Evolutionary conservation across 2,329 filamentous ascomycete species (phyloP).

Genomic region (Simplicillium sp.): DNA sequence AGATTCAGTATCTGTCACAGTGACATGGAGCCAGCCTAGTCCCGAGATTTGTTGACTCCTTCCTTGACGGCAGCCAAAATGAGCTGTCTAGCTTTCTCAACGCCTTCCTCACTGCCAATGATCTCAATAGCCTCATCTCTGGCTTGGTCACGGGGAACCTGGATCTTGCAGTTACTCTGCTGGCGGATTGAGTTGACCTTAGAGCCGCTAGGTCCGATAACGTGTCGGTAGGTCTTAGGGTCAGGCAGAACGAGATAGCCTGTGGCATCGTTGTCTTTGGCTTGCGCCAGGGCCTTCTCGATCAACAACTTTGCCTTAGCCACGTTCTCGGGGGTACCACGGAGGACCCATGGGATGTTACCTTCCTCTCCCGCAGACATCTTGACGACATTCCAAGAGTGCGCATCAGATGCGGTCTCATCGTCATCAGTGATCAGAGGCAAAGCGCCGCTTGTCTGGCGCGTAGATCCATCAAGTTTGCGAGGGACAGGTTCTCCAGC

Average conservation of each 20-base stretch:
- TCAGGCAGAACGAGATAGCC: constrained; percentile 89
- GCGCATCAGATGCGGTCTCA: constrained; percentile 50
- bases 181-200: constrained; percentile 91
- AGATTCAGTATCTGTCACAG: too few species aligned
- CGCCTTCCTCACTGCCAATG: constrained; percentile 65
- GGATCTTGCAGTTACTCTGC: constrained; percentile 87
- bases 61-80: constrained; percentile 76
- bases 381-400: constrained; percentile 80
- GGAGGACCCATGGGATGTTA: constrained; percentile 83
- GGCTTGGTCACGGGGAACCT: constrained; percentile 75
- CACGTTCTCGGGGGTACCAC: constrained; percentile 67
- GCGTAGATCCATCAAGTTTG: constrained; percentile 48
- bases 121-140: constrained; percentile 83
- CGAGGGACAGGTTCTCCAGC: constrained; percentile 68
- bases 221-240: constrained; percentile 77
- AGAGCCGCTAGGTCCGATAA: constrained; percentile 80
- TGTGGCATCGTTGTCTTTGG: constrained; percentile 58
- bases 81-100: constrained; percentile 79
- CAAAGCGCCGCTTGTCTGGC: constrained; percentile 52
- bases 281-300: constrained; percentile 62
- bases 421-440: constrained; percentile 92
- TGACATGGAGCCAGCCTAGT: constrained; percentile 9
- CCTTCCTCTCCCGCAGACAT: constrained; percentile 50
- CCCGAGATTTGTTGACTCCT: constrained; percentile 30
- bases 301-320: constrained; percentile 72